phyloP scores from a whole-genome alignment of 2,329 filamentous ascomycete species.

The Hysterium pulicare region DNA sequence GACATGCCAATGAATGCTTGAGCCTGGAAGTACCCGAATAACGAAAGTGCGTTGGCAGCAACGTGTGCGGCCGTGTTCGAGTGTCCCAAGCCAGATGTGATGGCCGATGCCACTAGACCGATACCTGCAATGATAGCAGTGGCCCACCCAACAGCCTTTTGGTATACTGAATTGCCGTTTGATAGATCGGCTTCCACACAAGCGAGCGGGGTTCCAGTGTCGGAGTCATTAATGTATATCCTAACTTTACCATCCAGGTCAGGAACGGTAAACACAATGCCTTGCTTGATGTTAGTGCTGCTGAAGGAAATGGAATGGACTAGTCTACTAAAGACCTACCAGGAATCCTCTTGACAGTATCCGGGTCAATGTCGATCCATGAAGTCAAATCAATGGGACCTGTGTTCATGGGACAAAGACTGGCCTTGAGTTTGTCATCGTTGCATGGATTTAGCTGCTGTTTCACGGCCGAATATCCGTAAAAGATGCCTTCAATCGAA shows the following conservation, averaged over 20 bases:
- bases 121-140: slow-evolving; percentile 85
- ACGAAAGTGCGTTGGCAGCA: slow-evolving; percentile 86
- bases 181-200: slow-evolving; percentile 86
- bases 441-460: slow-evolving; percentile 73
- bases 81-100: slow-evolving; percentile 86
- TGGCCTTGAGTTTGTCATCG: slow-evolving; percentile 56
- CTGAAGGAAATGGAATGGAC: slow-evolving; percentile 4
- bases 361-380: slow-evolving; percentile 57
- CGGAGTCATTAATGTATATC: slow-evolving; percentile 73
- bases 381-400: slow-evolving; percentile 76
- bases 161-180: slow-evolving; percentile 88
- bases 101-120: slow-evolving; percentile 77
- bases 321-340: slow-evolving; percentile 59
- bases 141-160: slow-evolving; percentile 83
- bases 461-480: slow-evolving; percentile 71
- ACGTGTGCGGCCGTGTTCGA: slow-evolving; percentile 94
- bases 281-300: slow-evolving; percentile 31
- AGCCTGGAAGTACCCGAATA: slow-evolving; percentile 91
- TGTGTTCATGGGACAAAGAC: slow-evolving; percentile 87
- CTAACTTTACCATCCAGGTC: slow-evolving; percentile 85
- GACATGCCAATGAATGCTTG: slow-evolving; percentile 89
- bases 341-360: slow-evolving; percentile 65
- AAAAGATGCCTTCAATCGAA: slow-evolving; percentile 72
- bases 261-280: slow-evolving; percentile 83
- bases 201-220: slow-evolving; percentile 64